phyloP scores from a whole-genome alignment of 192 early-diverging fungal genomes.

The Phlyctochytrium bullatum region DNA sequence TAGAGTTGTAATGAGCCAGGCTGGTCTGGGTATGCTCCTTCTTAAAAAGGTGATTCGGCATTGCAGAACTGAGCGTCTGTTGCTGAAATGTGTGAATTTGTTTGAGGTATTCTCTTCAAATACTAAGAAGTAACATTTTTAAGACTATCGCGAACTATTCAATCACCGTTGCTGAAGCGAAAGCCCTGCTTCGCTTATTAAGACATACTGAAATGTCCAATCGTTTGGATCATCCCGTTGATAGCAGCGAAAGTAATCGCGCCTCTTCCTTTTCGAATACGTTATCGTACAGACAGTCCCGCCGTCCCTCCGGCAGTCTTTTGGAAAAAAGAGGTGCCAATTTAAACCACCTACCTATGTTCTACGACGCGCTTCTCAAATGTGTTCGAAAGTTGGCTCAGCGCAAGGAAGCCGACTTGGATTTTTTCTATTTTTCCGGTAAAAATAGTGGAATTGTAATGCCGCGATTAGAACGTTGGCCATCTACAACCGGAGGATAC shows the following conservation, averaged over 20 bases:
- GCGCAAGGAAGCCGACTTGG: conserved; percentile 36
- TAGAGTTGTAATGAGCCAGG: conserved; percentile 30
- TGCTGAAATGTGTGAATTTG: conserved; percentile 25
- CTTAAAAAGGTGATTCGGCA: conserved; percentile 27
- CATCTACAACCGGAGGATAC: conserved; percentile 27
- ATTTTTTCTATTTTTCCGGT: conserved; percentile 44
- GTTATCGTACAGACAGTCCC: background rate
- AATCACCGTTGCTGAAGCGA: conserved; percentile 40
- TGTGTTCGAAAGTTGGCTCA: conserved; percentile 30
- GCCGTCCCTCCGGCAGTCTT: conserved; percentile 18
- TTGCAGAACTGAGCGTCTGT: conserved; percentile 7
- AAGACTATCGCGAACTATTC: conserved; percentile 34
- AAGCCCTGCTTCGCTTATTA: conserved; percentile 28
- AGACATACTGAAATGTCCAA: conserved; percentile 9
- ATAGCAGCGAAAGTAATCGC: background rate
- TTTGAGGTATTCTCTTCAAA: conserved; percentile 25
- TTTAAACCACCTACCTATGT: conserved; percentile 23
- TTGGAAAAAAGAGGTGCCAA: conserved; percentile 8
- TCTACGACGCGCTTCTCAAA: conserved; percentile 33
- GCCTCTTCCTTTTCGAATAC: background rate
- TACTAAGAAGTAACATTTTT: background rate
- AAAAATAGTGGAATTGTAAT: conserved; percentile 28
- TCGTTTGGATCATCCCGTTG: too few species aligned
- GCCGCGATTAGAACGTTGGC: conserved; percentile 31
- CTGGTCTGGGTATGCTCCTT: conserved; percentile 19